A percentile compares a stretch with the other conserved stretches of the same genome.
Conservation (phyloP, 139 green algal genomes). For the Limnomonas spitsbergensis region DNA sequence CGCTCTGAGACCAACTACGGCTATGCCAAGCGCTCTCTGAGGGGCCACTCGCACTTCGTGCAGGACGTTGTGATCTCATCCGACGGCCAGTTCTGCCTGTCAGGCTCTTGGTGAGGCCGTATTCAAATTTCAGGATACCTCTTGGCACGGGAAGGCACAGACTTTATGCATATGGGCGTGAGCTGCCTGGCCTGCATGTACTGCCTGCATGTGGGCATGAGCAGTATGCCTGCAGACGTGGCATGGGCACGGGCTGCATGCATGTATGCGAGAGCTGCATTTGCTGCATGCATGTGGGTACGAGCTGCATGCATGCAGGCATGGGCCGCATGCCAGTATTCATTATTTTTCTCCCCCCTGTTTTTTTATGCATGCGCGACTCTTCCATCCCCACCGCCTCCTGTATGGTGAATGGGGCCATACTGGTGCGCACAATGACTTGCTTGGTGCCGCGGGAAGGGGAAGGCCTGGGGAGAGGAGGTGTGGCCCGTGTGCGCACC, state of each 20-base stretch:
- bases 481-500: neutral
- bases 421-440: neutral
- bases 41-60: constrained; percentile 92
- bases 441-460: neutral
- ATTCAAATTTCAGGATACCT: too few relatives aligned
- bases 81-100: constrained; percentile 96
- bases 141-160: too few relatives aligned
- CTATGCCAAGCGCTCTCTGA: constrained; percentile 69
- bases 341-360: neutral
- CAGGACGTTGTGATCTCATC: constrained; percentile 98
- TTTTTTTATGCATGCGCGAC: neutral
- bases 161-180: too few relatives aligned
- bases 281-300: too few relatives aligned
- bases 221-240: too few relatives aligned
- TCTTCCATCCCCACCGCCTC: constrained; percentile 7
- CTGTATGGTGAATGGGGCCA: neutral
- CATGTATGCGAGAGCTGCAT: too few relatives aligned
- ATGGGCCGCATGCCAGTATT: too few relatives aligned
- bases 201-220: too few relatives aligned
- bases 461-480: neutral
- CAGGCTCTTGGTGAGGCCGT: constrained; percentile 51
- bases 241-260: too few relatives aligned
- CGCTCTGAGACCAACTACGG: constrained; percentile 80
- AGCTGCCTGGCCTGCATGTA: too few relatives aligned
- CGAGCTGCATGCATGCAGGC: too few relatives aligned